phyloP scores from a whole-genome alignment of 176 grass and related monocot species.

The Phyllostachys edulis region DNA sequence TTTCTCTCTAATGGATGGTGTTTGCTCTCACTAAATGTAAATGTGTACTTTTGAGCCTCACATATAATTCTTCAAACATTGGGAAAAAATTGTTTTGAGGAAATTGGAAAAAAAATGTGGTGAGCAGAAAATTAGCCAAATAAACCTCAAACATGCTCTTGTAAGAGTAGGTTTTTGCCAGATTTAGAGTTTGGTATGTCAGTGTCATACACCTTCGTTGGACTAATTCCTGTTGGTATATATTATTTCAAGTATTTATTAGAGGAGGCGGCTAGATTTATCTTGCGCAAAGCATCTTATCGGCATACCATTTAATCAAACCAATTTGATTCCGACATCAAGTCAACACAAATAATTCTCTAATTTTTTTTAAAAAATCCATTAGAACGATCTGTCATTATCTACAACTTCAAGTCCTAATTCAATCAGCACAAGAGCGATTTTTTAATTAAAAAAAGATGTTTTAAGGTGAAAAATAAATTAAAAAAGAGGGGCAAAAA shows the following conservation, averaged over 20 bases:
- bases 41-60: not conserved
- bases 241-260: not conserved
- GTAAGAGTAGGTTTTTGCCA: not conserved
- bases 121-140: not conserved
- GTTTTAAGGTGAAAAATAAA: not conserved
- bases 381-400: not conserved
- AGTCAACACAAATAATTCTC: slow-evolving; percentile 10
- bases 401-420: not conserved
- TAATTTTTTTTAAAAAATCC: not conserved
- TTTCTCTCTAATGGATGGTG: not conserved
- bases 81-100: not conserved
- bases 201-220: not conserved
- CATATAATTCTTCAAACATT: not conserved
- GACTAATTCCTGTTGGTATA: not conserved
- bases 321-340: not conserved
- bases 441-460: not conserved
- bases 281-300: not conserved
- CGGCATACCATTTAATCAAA: not conserved
- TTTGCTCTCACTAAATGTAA: not conserved
- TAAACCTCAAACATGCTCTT: not conserved
- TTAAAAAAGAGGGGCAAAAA: not conserved
- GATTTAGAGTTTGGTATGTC: not conserved
- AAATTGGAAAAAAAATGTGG: not conserved
- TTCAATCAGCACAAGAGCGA: not conserved
- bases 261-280: not conserved